phyloP scores from a whole-genome alignment of 2,329 filamentous ascomycete genomes.

The Phaeosphaeria sp. region DNA sequence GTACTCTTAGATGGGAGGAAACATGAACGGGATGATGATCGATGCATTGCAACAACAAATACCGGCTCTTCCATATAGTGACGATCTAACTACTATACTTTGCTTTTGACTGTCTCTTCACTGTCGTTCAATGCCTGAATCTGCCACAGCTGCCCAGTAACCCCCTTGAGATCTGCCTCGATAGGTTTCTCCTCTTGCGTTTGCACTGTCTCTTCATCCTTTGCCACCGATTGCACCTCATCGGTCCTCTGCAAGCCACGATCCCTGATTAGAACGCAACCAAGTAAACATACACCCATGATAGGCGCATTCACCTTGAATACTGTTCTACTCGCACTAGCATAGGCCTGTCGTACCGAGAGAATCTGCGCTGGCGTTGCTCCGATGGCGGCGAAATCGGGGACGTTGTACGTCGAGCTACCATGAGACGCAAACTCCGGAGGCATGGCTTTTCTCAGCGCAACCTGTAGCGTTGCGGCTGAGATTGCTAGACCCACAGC shows the following conservation, averaged over 20 bases:
- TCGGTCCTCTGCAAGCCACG: conserved; percentile 52
- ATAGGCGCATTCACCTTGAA: conserved; percentile 65
- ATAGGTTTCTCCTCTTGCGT: neutral
- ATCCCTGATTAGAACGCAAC: conserved; percentile 59
- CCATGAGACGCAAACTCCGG: conserved; percentile 14
- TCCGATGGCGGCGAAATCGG: conserved; percentile 15
- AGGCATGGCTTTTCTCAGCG: conserved; percentile 21
- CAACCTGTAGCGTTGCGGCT: conserved; percentile 23
- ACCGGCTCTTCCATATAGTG: neutral
- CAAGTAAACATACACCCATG: conserved; percentile 58
- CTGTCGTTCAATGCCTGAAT: neutral
- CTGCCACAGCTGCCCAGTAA: neutral
- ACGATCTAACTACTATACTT: neutral
- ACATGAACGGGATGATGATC: no score
- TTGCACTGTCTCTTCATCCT: neutral
- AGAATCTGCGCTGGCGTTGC: conserved; percentile 18
- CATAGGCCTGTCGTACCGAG: conserved; percentile 59
- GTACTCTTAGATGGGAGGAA: no score
- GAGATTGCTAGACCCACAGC: conserved; percentile 63
- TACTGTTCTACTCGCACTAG: conserved; percentile 61
- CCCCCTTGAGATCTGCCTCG: neutral
- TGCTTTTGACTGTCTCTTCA: neutral
- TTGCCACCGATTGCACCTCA: conserved; percentile 6
- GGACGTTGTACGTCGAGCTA: conserved; percentile 15
- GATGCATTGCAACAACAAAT: no score